Evolutionary conservation across 768 basidiomycete species (phyloP).

Genomic region (Phaeolepiota aurea): DNA sequence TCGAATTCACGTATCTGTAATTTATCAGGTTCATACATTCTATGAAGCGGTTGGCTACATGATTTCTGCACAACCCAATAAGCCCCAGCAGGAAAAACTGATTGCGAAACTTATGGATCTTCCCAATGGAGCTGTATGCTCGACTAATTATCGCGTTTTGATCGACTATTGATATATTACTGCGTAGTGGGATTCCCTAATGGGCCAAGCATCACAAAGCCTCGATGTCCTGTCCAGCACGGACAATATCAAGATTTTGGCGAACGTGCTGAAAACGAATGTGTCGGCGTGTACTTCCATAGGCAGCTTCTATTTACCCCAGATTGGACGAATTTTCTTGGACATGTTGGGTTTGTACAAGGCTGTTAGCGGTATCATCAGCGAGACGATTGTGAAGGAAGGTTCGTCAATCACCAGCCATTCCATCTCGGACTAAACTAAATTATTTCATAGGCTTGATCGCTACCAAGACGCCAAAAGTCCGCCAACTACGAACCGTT

Average conservation of each 20-base stretch:
- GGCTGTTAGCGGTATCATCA: constrained; percentile 94
- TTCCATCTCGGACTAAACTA: not conserved
- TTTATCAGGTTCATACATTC: constrained; percentile 79
- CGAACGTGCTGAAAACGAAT: constrained; percentile 97
- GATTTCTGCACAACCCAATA: constrained; percentile 98
- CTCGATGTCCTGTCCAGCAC: constrained; percentile 85
- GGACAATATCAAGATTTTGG: constrained; percentile 94
- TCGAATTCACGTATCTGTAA: too few relatives aligned
- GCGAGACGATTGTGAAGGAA: constrained; percentile 82
- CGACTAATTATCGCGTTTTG: not conserved
- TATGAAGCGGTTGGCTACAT: constrained; percentile 99
- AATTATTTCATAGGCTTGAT: constrained; percentile 52
- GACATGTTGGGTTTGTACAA: constrained; percentile 99
- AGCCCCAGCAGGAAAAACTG: constrained; percentile 91
- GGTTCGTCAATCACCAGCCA: constrained; percentile 31
- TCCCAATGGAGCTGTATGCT: constrained; percentile 87
- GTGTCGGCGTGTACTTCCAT: constrained; percentile 96
- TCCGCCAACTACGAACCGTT: constrained; percentile 88
- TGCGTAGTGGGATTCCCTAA: constrained; percentile 88
- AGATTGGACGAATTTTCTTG: constrained; percentile 90
- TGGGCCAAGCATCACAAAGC: constrained; percentile 89
- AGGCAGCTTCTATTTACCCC: constrained; percentile 95
- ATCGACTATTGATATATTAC: constrained; percentile 4
- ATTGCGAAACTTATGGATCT: constrained; percentile 95
- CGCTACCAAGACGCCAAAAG: constrained; percentile 95